phyloP scores from a whole-genome alignment of 352 stramenopile genomes.

The Phytopythium aichiense region DNA sequence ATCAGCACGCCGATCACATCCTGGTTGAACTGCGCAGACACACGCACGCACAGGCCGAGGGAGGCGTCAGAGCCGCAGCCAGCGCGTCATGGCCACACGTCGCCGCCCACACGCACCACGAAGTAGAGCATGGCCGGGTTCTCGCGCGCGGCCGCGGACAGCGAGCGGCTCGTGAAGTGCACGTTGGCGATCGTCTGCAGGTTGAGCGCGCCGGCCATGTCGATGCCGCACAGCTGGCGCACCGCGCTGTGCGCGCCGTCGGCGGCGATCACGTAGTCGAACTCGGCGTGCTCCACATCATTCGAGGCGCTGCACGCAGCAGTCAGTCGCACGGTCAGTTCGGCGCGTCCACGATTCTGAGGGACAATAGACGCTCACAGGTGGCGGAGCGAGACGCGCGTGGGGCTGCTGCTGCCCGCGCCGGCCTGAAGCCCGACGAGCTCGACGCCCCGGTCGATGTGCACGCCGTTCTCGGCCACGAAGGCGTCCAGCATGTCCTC shows the following conservation, averaged over 20 bases:
- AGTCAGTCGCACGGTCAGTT: not conserved
- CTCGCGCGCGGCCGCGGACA: constrained; percentile 48
- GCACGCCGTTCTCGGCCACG: constrained; percentile 34
- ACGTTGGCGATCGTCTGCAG: constrained; percentile 94
- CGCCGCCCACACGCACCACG: constrained; percentile 33
- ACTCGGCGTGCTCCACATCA: constrained; percentile 33
- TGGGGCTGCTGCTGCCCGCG: constrained; percentile 5
- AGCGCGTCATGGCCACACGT: too few relatives aligned
- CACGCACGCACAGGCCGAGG: not conserved
- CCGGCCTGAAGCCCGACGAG: constrained; percentile 33
- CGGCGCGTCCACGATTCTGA: constrained; percentile 13
- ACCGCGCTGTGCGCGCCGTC: constrained; percentile 90
- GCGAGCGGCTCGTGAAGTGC: constrained; percentile 86
- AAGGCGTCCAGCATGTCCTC: constrained; percentile 62
- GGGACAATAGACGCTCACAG: constrained; percentile 33
- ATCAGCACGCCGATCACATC: constrained; percentile 90
- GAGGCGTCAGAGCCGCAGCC: constrained; percentile 1
- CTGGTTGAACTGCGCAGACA: constrained; percentile 56
- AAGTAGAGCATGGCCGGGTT: constrained; percentile 94
- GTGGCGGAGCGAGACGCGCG: constrained; percentile 35
- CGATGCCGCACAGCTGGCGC: constrained; percentile 61
- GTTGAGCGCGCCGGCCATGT: constrained; percentile 65
- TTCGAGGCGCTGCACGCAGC: constrained; percentile 29
- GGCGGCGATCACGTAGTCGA: constrained; percentile 86
- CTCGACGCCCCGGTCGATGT: constrained; percentile 60